These are phyloP conservation scores for Saccharomycodes ludwigii DNA, from an alignment of 805 yeast species.

Conservation along the genomic window DNA sequence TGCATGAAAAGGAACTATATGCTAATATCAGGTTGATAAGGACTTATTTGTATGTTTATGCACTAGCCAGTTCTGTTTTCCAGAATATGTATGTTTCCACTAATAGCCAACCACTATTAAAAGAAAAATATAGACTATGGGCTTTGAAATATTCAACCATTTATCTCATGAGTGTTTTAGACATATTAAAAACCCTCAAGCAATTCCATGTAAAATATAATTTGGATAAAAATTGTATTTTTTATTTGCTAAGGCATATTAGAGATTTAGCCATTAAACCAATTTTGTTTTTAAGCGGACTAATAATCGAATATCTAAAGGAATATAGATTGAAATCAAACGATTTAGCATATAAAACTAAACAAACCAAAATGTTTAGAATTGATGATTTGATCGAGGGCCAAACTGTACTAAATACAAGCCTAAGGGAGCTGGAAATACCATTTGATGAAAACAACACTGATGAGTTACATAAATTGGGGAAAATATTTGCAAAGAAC, in stretches of 20 bases:
- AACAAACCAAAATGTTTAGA: not conserved
- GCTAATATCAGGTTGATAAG: not conserved
- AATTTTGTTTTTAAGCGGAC: no score
- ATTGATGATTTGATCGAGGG: not conserved
- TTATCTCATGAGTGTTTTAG: not conserved
- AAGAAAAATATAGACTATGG: not conserved
- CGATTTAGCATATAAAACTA: no score
- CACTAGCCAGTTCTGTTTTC: not conserved
- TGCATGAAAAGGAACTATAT: conserved; percentile 1
- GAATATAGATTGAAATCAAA: no score
- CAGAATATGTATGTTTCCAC: conserved; percentile 1
- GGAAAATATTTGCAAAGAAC: conserved; percentile 1
- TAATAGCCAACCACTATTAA: not conserved
- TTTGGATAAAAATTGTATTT: not conserved
- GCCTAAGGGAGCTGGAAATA: not conserved
- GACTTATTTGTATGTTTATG: not conserved
- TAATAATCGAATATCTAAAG: no score
- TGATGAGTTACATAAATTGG: not conserved
- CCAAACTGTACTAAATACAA: not conserved
- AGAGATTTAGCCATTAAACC: conserved; percentile 2
- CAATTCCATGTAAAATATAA: not conserved
- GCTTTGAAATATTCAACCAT: not conserved
- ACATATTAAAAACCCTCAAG: not conserved
- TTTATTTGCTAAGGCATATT: not conserved
- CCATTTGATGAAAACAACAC: not conserved